Percentiles rank a stretch among this genome's conserved stretches.
Evolutionary conservation across 306 rosid genomes (phyloP).

Genomic region (Pterocarpus santalinus): DNA sequence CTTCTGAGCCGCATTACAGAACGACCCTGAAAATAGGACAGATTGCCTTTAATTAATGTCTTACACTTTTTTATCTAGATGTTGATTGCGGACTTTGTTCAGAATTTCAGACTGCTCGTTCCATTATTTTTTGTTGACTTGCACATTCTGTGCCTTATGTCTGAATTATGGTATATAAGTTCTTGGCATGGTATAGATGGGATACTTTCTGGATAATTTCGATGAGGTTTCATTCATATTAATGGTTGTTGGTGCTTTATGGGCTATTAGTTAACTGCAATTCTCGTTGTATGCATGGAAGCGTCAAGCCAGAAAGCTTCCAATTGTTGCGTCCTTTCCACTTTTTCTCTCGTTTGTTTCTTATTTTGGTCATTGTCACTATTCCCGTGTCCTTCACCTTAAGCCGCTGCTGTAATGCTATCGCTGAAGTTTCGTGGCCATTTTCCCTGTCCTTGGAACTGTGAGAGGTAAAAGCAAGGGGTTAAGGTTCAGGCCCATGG

Average conservation of each 20-base stretch:
- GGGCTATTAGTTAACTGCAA: not conserved
- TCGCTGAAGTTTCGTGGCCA: not conserved
- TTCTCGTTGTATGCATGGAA: conserved; percentile 7
- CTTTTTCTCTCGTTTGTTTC: not conserved
- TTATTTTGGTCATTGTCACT: not conserved
- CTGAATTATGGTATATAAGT: conserved; percentile 50
- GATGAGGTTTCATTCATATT: conserved; percentile 37
- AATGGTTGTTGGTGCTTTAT: not conserved
- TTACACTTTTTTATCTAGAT: conserved; percentile 43
- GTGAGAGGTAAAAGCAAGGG: too few relatives aligned
- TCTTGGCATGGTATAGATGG: conserved; percentile 45
- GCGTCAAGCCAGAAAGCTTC: not conserved
- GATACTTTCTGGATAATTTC: conserved; percentile 32
- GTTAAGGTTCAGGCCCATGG: too few relatives aligned
- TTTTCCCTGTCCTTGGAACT: not conserved
- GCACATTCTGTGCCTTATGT: conserved; percentile 42
- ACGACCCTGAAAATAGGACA: conserved; percentile 39
- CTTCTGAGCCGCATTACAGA: conserved; percentile 55
- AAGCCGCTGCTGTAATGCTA: not conserved
- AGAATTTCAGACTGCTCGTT: conserved; percentile 48
- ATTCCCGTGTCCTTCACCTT: not conserved
- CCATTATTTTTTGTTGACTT: conserved; percentile 31
- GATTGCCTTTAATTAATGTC: conserved; percentile 36
- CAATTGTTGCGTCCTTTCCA: not conserved
- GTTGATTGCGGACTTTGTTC: conserved; percentile 53